These are phyloP conservation scores for Verticillium klebahnii DNA, from an alignment of 2,329 filamentous ascomycete genomes.

Conservation along the genomic window DNA sequence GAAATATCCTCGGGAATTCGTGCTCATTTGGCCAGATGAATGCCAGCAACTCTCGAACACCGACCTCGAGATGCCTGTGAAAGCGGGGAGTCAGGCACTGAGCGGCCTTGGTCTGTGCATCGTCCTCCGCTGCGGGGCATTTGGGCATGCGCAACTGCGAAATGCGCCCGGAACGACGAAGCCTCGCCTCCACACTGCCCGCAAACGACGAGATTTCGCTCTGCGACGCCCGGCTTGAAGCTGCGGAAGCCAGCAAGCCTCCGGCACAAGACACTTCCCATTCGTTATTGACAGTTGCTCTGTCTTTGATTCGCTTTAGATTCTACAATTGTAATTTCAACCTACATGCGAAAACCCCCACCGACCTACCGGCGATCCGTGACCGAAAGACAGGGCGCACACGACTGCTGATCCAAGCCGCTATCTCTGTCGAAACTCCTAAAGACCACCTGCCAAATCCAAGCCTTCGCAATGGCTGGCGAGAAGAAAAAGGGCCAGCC, in stretches of 20 bases:
- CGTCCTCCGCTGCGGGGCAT: neutral
- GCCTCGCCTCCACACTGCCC: neutral
- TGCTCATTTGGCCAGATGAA: neutral
- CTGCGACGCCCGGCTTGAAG: neutral
- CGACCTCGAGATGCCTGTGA: neutral
- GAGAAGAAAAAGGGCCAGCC: constrained; percentile 24
- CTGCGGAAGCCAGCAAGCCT: neutral
- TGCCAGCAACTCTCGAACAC: neutral
- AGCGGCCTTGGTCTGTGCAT: neutral
- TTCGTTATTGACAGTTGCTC: neutral
- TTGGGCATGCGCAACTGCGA: neutral
- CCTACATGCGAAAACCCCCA: neutral
- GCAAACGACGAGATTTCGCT: neutral
- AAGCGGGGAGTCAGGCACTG: neutral
- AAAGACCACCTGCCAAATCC: neutral
- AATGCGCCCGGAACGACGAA: neutral
- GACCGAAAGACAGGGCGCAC: neutral
- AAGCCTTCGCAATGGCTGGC: neutral
- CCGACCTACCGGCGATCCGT: neutral
- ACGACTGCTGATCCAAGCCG: neutral
- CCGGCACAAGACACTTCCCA: neutral
- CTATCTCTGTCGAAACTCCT: neutral
- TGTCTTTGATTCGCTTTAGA: neutral
- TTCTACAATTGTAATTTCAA: neutral
- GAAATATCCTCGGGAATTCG: neutral